Conservation (phyloP, 2,329 filamentous ascomycete species). For the Colletotrichum abscissum region DNA sequence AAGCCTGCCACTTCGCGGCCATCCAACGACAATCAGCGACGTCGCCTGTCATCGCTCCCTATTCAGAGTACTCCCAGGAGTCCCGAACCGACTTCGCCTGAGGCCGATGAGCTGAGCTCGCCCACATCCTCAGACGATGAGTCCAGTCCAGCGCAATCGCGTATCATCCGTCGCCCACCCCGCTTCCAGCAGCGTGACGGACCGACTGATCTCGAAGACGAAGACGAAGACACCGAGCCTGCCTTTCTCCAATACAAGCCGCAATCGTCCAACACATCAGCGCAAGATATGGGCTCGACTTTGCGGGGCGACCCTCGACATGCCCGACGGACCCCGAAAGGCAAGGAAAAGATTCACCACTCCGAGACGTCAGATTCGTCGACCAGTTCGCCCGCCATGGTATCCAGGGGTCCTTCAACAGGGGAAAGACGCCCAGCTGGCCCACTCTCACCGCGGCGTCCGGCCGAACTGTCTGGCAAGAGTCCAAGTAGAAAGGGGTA, state of each 20-base stretch:
- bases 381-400: slow-evolving; percentile 60
- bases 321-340: slow-evolving; percentile 43
- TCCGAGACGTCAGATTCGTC: slow-evolving; percentile 75
- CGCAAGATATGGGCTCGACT: slow-evolving; percentile 64
- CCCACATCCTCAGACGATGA: slow-evolving; percentile 58
- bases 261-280: slow-evolving; percentile 46
- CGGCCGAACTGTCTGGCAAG: slow-evolving; percentile 66
- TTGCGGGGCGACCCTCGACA: slow-evolving; percentile 58
- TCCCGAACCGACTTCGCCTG: slow-evolving; percentile 44
- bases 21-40: slow-evolving; percentile 47
- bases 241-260: slow-evolving; percentile 64
- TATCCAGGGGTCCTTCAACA: slow-evolving; percentile 43
- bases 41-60: slow-evolving; percentile 58
- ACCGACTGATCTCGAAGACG: slow-evolving; percentile 39
- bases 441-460: slow-evolving; percentile 69
- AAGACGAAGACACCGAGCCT: slow-evolving; percentile 66
- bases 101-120: slow-evolving; percentile 51
- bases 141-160: slow-evolving; percentile 66
- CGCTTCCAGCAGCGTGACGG: slow-evolving; percentile 53
- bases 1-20: slow-evolving; percentile 38
- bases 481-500: slow-evolving; percentile 63
- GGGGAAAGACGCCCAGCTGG: slow-evolving; percentile 51
- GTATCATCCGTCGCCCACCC: slow-evolving; percentile 70
- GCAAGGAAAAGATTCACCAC: slow-evolving; percentile 52
- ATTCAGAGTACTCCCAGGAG: slow-evolving; percentile 44